Conservation (phyloP, 2,329 filamentous ascomycete genomes). For the Cladobotryum mycophilum region DNA sequence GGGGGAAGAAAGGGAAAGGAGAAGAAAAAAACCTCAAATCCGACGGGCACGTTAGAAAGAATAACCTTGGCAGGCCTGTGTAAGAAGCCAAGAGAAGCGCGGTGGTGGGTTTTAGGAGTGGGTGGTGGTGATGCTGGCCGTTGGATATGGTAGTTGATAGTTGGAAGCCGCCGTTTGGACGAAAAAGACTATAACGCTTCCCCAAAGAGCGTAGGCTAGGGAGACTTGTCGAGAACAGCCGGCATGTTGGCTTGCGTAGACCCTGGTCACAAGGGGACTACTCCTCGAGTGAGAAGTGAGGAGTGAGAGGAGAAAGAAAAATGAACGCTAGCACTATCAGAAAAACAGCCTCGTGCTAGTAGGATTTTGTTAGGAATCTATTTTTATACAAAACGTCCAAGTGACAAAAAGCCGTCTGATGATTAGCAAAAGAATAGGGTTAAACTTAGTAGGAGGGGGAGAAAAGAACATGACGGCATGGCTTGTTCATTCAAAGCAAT, state of each 20-base stretch:
- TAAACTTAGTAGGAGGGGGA: too few relatives aligned
- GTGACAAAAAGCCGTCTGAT: too few relatives aligned
- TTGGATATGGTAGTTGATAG: not conserved
- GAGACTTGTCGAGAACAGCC: not conserved
- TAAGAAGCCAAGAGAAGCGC: slow-evolving; percentile 8
- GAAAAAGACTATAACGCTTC: not conserved
- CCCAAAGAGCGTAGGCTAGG: not conserved
- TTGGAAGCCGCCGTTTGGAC: not conserved
- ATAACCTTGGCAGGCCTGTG: too few relatives aligned
- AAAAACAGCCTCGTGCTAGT: too few relatives aligned
- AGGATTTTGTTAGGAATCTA: not conserved
- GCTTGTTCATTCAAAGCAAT: too few relatives aligned
- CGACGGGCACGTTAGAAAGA: slow-evolving; percentile 10
- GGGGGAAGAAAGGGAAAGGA: too few relatives aligned
- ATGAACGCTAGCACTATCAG: too few relatives aligned
- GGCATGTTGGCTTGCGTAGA: slow-evolving; percentile 5
- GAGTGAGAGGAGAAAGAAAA: too few relatives aligned
- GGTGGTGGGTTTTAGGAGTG: not conserved
- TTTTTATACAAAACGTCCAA: not conserved
- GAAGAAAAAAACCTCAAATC: not conserved
- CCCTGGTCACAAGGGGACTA: not conserved
- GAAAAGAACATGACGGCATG: too few relatives aligned
- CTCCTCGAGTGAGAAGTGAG: too few relatives aligned
- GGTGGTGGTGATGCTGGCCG: slow-evolving; percentile 1
- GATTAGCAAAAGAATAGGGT: too few relatives aligned